These are phyloP conservation scores for Mayamaea pseudoterrestris DNA, from an alignment of 108 stramenopile species.

Conservation along the genomic window DNA sequence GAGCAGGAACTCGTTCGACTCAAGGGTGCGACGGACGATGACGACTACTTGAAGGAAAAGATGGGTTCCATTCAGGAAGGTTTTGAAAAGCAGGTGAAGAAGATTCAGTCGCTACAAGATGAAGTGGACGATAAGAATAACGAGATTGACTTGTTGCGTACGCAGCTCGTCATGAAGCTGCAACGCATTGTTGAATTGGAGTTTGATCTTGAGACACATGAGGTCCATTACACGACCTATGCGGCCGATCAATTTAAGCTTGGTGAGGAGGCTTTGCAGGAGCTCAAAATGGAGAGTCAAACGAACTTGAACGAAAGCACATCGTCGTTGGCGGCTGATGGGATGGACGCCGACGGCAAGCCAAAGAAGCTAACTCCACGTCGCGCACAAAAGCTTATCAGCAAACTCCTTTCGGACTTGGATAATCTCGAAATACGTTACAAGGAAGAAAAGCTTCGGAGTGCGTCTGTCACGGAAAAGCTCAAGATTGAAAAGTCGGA, in stretches of 20 bases:
- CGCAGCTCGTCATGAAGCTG: conserved; percentile 1
- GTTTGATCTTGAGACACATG: conserved; percentile 18
- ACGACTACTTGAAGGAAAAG: conserved; percentile 10
- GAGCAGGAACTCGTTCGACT: conserved; percentile 2
- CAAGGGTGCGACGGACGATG: conserved; percentile 1
- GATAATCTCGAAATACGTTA: conserved; percentile 8
- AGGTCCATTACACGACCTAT: conserved; percentile 11
- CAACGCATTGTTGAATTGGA: conserved; percentile 10
- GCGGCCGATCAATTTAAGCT: conserved; percentile 8
- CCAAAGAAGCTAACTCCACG: conserved; percentile 1
- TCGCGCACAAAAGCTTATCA: conserved; percentile 3
- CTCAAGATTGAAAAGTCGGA: background rate
- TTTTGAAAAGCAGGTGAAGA: conserved; percentile 4
- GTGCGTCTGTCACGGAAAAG: background rate
- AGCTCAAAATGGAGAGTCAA: conserved; percentile 2
- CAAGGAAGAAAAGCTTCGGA: conserved; percentile 2
- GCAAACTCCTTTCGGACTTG: conserved; percentile 4
- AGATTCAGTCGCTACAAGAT: conserved; percentile 3
- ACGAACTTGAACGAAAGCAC: background rate
- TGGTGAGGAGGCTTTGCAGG: conserved; percentile 7
- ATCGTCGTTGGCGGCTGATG: too few species aligned
- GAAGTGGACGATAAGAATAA: conserved; percentile 2
- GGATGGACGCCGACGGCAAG: background rate
- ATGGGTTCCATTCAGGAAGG: conserved; percentile 7
- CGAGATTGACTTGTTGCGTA: conserved; percentile 2